These are phyloP conservation scores for Blechomonas ayalai DNA, from an alignment of 208 protist genomes.

Conservation along the genomic window DNA sequence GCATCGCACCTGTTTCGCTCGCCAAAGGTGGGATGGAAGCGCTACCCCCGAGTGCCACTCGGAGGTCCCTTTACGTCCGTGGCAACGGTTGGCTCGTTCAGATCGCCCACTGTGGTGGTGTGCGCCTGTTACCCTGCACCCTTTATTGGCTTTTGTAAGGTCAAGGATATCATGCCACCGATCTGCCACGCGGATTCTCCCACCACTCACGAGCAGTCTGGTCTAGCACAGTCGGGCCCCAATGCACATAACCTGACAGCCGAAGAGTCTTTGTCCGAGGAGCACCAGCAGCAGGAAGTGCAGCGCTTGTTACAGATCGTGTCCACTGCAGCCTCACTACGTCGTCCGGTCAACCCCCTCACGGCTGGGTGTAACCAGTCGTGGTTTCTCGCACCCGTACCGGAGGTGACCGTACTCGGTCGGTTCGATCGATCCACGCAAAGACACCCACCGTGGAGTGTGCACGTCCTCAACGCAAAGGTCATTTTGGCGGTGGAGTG, in stretches of 20 bases:
- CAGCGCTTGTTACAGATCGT: constrained; percentile 27
- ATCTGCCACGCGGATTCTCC: background rate
- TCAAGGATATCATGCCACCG: constrained; percentile 16
- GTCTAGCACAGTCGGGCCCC: background rate
- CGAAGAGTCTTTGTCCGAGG: constrained; percentile 6
- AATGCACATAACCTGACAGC: constrained; percentile 6
- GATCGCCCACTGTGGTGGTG: constrained; percentile 28
- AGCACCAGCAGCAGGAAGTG: constrained; percentile 28
- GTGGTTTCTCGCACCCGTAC: constrained; percentile 8
- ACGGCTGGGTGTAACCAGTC: constrained; percentile 4
- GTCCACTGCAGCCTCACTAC: constrained; percentile 18
- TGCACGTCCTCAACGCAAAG: constrained; percentile 34
- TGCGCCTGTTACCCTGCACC: constrained; percentile 35
- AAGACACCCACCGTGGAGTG: constrained; percentile 13
- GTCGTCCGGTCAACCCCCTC: constrained; percentile 4
- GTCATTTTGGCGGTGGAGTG: constrained; percentile 33
- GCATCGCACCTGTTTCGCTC: too few species aligned
- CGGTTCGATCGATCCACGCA: background rate
- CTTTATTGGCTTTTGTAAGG: constrained; percentile 40
- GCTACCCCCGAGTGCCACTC: constrained; percentile 33
- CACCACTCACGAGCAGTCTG: background rate
- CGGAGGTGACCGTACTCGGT: constrained; percentile 10
- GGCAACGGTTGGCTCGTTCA: constrained; percentile 12
- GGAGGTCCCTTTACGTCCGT: constrained; percentile 41
- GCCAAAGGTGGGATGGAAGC: constrained; percentile 24